phyloP scores from a whole-genome alignment of 768 basidiomycete genomes.

The Candolleomyces aberdarensis region DNA sequence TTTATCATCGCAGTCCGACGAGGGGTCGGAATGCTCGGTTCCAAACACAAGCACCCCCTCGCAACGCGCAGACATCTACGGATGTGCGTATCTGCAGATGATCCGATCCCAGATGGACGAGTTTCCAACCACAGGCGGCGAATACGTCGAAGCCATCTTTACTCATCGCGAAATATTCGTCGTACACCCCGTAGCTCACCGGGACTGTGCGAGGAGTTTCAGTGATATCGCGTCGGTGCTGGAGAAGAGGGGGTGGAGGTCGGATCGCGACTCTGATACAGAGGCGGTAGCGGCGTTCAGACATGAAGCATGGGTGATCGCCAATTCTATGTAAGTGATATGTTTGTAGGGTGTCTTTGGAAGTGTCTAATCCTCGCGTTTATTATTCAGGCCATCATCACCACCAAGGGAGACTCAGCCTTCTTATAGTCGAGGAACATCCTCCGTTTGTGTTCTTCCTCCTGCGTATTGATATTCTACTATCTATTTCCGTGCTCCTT shows the following conservation, averaged over 20 bases:
- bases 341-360: neutral
- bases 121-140: slow-evolving; percentile 62
- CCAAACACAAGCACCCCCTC: slow-evolving; percentile 35
- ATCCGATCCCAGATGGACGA: slow-evolving; percentile 55
- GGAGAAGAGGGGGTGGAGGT: slow-evolving; percentile 64
- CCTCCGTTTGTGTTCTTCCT: neutral
- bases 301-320: slow-evolving; percentile 66
- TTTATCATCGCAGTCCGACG: slow-evolving; percentile 36
- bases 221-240: slow-evolving; percentile 62
- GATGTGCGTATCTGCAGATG: slow-evolving; percentile 61
- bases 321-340: slow-evolving; percentile 31
- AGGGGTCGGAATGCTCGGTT: slow-evolving; percentile 38
- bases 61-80: slow-evolving; percentile 32
- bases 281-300: slow-evolving; percentile 70
- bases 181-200: slow-evolving; percentile 61
- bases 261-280: slow-evolving; percentile 65
- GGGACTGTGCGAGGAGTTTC: slow-evolving; percentile 60
- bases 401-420: too few relatives aligned
- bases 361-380: neutral
- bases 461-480: neutral
- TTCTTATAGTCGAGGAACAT: neutral
- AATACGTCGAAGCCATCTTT: slow-evolving; percentile 76
- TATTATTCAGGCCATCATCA: too few relatives aligned
- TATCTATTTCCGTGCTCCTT: neutral
- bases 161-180: slow-evolving; percentile 69